Conservation (phyloP, 768 basidiomycete species). For the Russula virescens region DNA sequence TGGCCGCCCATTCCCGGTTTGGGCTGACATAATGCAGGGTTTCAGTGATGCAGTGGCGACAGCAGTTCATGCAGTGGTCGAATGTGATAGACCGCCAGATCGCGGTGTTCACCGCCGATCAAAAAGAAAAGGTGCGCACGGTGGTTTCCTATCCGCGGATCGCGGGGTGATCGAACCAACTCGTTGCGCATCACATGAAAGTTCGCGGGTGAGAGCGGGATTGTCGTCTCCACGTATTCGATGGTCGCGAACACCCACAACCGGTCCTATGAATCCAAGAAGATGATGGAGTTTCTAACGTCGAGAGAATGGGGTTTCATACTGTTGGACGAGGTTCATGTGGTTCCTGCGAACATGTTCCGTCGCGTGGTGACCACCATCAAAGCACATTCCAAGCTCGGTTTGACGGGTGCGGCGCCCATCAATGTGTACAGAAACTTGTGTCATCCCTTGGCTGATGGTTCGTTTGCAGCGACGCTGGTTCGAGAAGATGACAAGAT, state of each 20-base stretch:
- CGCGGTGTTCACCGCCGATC: slow-evolving; percentile 95
- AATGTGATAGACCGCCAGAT: slow-evolving; percentile 96
- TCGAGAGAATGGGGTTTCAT: slow-evolving; percentile 99
- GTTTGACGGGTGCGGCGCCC: slow-evolving; percentile 71
- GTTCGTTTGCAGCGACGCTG: slow-evolving; percentile 65
- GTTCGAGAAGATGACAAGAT: slow-evolving; percentile 99
- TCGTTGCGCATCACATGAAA: slow-evolving; percentile 30
- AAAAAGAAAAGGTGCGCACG: slow-evolving; percentile 81
- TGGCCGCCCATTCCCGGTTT: neutral
- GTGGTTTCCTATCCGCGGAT: slow-evolving; percentile 5
- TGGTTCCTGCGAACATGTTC: slow-evolving; percentile 99
- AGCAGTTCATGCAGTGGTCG: slow-evolving; percentile 98
- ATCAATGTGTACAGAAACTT: neutral
- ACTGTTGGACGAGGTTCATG: slow-evolving; percentile 95
- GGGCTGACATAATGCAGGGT: slow-evolving; percentile 43
- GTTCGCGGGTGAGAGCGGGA: slow-evolving; percentile 97
- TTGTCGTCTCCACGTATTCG: slow-evolving; percentile 97
- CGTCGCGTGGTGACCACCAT: slow-evolving; percentile 95
- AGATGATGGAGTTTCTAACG: slow-evolving; percentile 99
- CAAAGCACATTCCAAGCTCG: slow-evolving; percentile 98
- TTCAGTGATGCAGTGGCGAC: slow-evolving; percentile 98
- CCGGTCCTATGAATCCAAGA: slow-evolving; percentile 97
- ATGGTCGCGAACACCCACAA: slow-evolving; percentile 99
- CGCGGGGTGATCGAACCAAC: slow-evolving; percentile 22
- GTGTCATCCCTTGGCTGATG: slow-evolving; percentile 5